Base-by-base conservation (phyloP, 352 stramenopile genomes). In the Lagenidium giganteum region DNA sequence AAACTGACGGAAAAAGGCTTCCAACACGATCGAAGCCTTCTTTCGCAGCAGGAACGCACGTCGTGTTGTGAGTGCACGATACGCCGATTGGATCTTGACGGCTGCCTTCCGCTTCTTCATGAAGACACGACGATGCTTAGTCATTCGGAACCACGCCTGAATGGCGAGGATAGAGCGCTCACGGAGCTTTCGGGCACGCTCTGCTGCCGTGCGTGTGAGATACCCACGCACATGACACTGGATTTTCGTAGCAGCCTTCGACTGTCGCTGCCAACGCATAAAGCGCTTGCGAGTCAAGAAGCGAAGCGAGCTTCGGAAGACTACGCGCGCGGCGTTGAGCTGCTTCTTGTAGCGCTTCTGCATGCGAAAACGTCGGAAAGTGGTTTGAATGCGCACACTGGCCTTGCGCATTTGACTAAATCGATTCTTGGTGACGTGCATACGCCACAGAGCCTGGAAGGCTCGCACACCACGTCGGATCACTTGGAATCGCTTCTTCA, bases 1-100 rank as follows among this genome's bases (percentile, higher is more conserved):
- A 36, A 79, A 47, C 47, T 93, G 80, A 1, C 81, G 81, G 6
- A 85, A 60, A 39, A 88, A 86, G 2, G 81, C 64, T 18, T 73
- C 62, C 8, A 90, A 22, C n/a, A 76, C 65, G 16, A 88, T 84
- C 4, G 67, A 74, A 4, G 78, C 75, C 12, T 57, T 42, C 38
- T 75, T 78, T 17, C 66, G 58, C 5, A 36, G 33, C 8, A 84
- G 25, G 37, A 86, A 93, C 17, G 35, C 52, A 7, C 63, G 70
- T 13, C 70, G 72, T 12, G 49, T 46, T 7, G 51, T 62, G 12
- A 71, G 42, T 17, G 62, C 57, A 8, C 74, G 74, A 17, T 77
- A 70, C 27, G 43, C 51, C 2, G 67, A 69, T 60, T 90, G 77
- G 18, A 90, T 44, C 18, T 30, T 41, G 27, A 83, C 48, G 22